These are phyloP conservation scores for Blumeria graminis DNA, from an alignment of 2,329 filamentous ascomycete species.

Conservation along the genomic window DNA sequence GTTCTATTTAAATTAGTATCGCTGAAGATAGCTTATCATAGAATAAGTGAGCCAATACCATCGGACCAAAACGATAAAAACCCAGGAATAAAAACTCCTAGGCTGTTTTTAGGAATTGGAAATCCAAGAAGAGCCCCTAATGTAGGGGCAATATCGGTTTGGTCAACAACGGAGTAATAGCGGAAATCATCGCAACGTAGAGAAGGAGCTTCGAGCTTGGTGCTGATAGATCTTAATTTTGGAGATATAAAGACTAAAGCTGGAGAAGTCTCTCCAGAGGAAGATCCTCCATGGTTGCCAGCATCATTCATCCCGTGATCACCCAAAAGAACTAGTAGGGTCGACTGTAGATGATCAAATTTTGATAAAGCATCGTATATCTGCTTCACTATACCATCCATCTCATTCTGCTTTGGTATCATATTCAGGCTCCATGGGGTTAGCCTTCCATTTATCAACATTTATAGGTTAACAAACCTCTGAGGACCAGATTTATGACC, in stretches of 20 bases:
- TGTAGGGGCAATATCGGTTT: constrained; percentile 83
- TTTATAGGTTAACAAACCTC: constrained; percentile 25
- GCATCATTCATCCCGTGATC: constrained; percentile 99
- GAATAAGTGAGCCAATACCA: constrained; percentile 20
- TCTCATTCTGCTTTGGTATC: constrained; percentile 78
- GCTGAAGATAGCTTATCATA: not conserved
- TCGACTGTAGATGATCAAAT: constrained; percentile 45
- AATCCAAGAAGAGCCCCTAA: constrained; percentile 69
- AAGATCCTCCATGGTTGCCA: constrained; percentile 87
- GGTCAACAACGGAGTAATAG: constrained; percentile 69
- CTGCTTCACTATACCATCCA: constrained; percentile 58
- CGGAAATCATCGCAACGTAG: constrained; percentile 44
- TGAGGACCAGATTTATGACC: constrained; percentile 84
- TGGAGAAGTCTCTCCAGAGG: constrained; percentile 78
- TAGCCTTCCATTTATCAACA: constrained; percentile 3
- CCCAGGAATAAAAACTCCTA: constrained; percentile 63
- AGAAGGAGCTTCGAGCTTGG: constrained; percentile 25
- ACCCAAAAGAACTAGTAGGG: constrained; percentile 65
- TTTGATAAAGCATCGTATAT: constrained; percentile 57
- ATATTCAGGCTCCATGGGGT: constrained; percentile 46
- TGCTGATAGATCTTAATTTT: constrained; percentile 38
- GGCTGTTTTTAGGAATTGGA: constrained; percentile 68
- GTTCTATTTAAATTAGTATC: constrained; percentile 12
- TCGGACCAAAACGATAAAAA: constrained; percentile 56
- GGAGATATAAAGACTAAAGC: constrained; percentile 81